Evolutionary conservation across 345 rosid species (phyloP).

Genomic region (Eucalyptus caleyi): DNA sequence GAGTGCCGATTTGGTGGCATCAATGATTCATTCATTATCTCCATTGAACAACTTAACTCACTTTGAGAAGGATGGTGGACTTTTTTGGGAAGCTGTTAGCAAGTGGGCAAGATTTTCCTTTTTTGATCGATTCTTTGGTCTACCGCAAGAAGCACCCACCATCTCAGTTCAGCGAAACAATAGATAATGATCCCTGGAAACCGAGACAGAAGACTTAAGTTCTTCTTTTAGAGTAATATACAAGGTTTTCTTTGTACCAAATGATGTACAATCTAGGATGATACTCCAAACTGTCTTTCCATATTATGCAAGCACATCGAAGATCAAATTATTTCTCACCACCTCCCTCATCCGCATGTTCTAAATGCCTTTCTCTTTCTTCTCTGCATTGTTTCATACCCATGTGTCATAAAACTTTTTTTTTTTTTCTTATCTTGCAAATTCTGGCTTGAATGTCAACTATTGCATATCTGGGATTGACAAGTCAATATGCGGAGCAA

Average conservation of each 20-base stretch:
- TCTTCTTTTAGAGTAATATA: background rate
- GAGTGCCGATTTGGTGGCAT: background rate
- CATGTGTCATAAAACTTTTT: background rate
- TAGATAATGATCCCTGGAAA: background rate
- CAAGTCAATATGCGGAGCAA: background rate
- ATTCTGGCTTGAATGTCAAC: background rate
- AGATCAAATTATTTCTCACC: background rate
- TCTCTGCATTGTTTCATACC: background rate
- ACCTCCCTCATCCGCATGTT: background rate
- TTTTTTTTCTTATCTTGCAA: background rate
- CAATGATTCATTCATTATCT: background rate
- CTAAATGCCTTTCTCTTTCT: background rate
- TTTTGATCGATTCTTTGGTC: background rate
- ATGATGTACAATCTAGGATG: background rate
- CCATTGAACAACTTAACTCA: background rate
- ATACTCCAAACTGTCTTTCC: background rate
- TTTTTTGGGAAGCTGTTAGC: background rate
- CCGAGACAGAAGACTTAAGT: background rate
- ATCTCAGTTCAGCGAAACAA: background rate
- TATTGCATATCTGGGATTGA: background rate
- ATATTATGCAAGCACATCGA: background rate
- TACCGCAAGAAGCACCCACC: background rate
- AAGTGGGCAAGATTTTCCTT: background rate
- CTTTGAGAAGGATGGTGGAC: background rate
- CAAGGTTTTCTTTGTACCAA: background rate